Conservation (phyloP, 768 basidiomycete genomes). For the Steccherinum ochraceum region DNA sequence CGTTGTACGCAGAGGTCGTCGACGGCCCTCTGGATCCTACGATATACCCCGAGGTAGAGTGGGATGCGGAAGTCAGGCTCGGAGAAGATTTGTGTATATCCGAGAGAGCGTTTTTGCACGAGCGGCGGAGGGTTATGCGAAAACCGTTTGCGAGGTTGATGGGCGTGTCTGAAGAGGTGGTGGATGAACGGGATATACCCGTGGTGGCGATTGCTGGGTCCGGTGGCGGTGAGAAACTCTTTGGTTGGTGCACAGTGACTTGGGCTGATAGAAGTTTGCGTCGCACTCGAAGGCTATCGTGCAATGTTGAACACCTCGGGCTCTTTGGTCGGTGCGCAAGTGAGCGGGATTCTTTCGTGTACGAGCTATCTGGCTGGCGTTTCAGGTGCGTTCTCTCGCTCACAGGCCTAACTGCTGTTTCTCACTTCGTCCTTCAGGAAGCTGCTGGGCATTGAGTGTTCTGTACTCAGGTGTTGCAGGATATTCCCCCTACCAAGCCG, state of each 20-base stretch:
- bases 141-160: slow-evolving; percentile 15
- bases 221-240: slow-evolving; percentile 20
- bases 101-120: slow-evolving; percentile 17
- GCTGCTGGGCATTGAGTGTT: slow-evolving; percentile 21
- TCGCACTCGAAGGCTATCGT: slow-evolving; percentile 20
- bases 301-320: slow-evolving; percentile 22
- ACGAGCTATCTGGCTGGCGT: slow-evolving; percentile 20
- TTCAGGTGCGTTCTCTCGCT: slow-evolving; percentile 9
- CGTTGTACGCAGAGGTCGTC: slow-evolving; percentile 18
- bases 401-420: not conserved
- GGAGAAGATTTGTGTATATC: slow-evolving; percentile 19
- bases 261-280: too few relatives aligned
- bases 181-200: slow-evolving; percentile 20
- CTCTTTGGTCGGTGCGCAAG: slow-evolving; percentile 14
- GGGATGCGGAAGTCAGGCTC: slow-evolving; percentile 22
- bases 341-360: slow-evolving; percentile 15
- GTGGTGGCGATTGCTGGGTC: slow-evolving; percentile 22
- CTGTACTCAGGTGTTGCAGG: slow-evolving; percentile 20
- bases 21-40: slow-evolving; percentile 13
- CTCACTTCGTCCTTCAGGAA: slow-evolving; percentile 10
- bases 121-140: slow-evolving; percentile 14
- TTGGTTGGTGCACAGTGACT: too few relatives aligned
- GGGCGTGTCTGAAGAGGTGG: slow-evolving; percentile 14
- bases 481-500: slow-evolving; percentile 5
- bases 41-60: slow-evolving; percentile 19